Evolutionary conservation across 352 stramenopile genomes (phyloP).

Genomic region (Globisporangium parvum): DNA sequence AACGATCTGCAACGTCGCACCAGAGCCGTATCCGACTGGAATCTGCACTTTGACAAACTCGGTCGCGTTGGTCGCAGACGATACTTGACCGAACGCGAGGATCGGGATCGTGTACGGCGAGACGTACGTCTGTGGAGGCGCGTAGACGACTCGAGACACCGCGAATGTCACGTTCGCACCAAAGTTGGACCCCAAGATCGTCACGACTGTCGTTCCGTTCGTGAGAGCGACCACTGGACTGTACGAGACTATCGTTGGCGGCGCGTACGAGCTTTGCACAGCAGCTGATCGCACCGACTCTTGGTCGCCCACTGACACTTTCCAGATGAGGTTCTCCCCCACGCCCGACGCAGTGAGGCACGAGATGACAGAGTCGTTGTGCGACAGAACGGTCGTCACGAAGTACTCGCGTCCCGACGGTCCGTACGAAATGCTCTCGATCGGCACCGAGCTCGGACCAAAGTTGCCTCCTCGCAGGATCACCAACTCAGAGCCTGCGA

Average conservation of each 20-base stretch:
- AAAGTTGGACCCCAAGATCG: slow-evolving; percentile 51
- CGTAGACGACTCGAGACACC: slow-evolving; percentile 37
- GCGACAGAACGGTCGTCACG: slow-evolving; percentile 27
- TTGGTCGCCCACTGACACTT: slow-evolving; percentile 53
- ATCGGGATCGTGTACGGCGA: slow-evolving; percentile 31
- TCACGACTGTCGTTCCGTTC: slow-evolving; percentile 37
- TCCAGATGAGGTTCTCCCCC: slow-evolving; percentile 43
- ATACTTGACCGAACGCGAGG: slow-evolving; percentile 29
- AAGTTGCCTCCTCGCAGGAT: slow-evolving; percentile 52
- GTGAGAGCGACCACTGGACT: slow-evolving; percentile 25
- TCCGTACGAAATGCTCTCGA: slow-evolving; percentile 60
- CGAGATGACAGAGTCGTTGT: slow-evolving; percentile 53
- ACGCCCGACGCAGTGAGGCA: slow-evolving; percentile 45
- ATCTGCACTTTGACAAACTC: slow-evolving; percentile 41
- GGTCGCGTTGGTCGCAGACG: slow-evolving; percentile 6
- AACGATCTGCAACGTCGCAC: slow-evolving; percentile 27
- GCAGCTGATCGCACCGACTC: slow-evolving; percentile 23
- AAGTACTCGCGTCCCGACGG: slow-evolving; percentile 43
- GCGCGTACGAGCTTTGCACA: slow-evolving; percentile 40
- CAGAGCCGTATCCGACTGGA: slow-evolving; percentile 32
- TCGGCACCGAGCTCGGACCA: slow-evolving; percentile 25
- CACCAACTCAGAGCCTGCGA: slow-evolving; percentile 35
- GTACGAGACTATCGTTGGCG: slow-evolving; percentile 24
- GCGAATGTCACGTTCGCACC: slow-evolving; percentile 30
- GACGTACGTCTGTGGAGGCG: slow-evolving; percentile 25